These are phyloP conservation scores for Oryza longistaminata DNA, from an alignment of 176 grass and related monocot genomes.

Conservation along the genomic window DNA sequence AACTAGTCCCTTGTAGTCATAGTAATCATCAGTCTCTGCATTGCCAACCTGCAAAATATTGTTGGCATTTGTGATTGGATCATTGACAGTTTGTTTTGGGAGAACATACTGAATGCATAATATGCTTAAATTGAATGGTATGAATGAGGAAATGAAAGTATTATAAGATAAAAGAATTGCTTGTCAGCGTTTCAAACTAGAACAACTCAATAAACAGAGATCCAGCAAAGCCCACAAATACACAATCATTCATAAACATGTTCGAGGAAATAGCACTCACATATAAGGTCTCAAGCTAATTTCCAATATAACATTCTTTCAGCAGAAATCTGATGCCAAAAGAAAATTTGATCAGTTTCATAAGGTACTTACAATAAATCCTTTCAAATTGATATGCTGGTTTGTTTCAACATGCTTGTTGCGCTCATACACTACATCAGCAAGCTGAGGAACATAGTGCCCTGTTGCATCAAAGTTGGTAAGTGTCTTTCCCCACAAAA, in stretches of 20 bases:
- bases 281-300: background rate
- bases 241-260: too few species aligned
- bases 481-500: background rate
- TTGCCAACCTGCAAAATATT: slow-evolving; percentile 68
- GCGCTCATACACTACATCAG: slow-evolving; percentile 71
- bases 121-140: background rate
- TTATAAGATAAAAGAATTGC: background rate
- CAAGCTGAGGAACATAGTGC: slow-evolving; percentile 84
- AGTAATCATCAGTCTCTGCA: slow-evolving; percentile 66
- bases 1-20: slow-evolving; percentile 61
- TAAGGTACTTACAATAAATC: slow-evolving; percentile 65
- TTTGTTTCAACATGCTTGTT: slow-evolving; percentile 53
- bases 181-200: background rate
- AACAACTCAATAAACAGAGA: background rate
- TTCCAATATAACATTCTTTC: background rate
- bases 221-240: too few species aligned
- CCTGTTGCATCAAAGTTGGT: slow-evolving; percentile 41
- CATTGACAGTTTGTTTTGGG: background rate
- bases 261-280: background rate
- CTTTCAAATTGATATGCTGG: slow-evolving; percentile 62
- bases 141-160: background rate
- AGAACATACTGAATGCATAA: background rate
- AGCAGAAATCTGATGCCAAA: background rate
- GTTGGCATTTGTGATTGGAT: background rate
- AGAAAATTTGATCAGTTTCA: background rate